Evolutionary conservation across 345 rosid species (phyloP).

Genomic region (Sisymbrium irio): DNA sequence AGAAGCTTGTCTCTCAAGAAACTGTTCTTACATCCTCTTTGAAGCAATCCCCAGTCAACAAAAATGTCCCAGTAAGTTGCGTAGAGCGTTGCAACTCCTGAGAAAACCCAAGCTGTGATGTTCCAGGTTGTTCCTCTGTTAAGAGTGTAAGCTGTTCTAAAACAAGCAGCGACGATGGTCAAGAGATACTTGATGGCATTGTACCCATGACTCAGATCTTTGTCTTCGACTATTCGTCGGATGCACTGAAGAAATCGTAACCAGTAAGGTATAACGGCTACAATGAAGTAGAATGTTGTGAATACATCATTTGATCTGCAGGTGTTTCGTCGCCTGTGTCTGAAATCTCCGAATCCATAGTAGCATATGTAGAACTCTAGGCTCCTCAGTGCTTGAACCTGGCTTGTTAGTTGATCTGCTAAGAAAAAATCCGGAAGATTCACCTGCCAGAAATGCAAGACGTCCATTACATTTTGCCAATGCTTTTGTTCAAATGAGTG

Average conservation of each 20-base stretch:
- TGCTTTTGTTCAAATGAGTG: not conserved
- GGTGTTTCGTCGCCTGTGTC: conserved; percentile 33
- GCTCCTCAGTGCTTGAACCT: conserved; percentile 74
- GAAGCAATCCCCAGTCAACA: conserved; percentile 69
- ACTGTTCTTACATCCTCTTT: conserved; percentile 44
- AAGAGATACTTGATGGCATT: conserved; percentile 61
- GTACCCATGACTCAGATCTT: conserved; percentile 42
- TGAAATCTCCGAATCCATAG: conserved; percentile 61
- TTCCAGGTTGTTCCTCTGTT: conserved; percentile 36
- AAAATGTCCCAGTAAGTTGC: conserved; percentile 70
- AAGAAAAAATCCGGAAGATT: conserved; percentile 74
- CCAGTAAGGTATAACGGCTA: conserved; percentile 58
- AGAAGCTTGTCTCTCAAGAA: conserved; percentile 77
- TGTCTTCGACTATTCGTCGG: conserved; percentile 56
- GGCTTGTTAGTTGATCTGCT: conserved; percentile 84
- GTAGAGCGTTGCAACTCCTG: conserved; percentile 45
- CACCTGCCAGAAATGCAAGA: conserved; percentile 40
- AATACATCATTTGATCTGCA: conserved; percentile 37
- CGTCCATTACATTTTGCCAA: not conserved
- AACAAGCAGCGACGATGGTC: conserved; percentile 53
- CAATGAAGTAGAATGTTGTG: conserved; percentile 48
- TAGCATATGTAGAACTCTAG: conserved; percentile 71
- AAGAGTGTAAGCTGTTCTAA: conserved; percentile 54
- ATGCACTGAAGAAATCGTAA: conserved; percentile 62
- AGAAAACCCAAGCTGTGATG: conserved; percentile 47